Conservation (phyloP, 768 basidiomycete species). For the Amanita inopinata region DNA sequence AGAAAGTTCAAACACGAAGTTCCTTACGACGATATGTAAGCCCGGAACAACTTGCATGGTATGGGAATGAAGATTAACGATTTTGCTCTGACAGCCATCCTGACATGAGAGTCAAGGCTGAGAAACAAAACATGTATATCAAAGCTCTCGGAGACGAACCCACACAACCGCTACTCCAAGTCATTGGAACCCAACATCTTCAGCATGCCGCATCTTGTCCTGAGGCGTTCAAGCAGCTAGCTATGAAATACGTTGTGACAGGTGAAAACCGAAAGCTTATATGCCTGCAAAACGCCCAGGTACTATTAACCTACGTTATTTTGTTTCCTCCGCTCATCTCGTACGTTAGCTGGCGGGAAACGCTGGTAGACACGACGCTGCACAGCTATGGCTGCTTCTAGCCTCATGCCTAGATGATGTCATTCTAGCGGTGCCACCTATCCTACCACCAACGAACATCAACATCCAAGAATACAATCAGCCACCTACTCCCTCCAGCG, state of each 20-base stretch:
- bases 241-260: conserved; percentile 49
- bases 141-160: conserved; percentile 56
- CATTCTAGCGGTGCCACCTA: conserved; percentile 25
- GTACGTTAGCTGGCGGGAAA: conserved; percentile 43
- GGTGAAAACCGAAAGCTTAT: conserved; percentile 34
- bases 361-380: conserved; percentile 43
- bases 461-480: neutral
- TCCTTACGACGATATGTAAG: conserved; percentile 77
- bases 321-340: neutral
- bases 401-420: conserved; percentile 45
- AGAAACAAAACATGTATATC: conserved; percentile 24
- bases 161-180: conserved; percentile 43
- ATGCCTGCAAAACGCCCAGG: conserved; percentile 55
- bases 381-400: conserved; percentile 62
- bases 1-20: conserved; percentile 44
- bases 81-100: conserved; percentile 31
- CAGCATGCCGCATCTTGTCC: conserved; percentile 28
- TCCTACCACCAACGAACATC: conserved; percentile 14
- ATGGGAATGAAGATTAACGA: conserved; percentile 22
- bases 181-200: conserved; percentile 40
- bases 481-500: conserved; percentile 3
- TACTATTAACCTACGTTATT: conserved; percentile 12
- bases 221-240: conserved; percentile 48
- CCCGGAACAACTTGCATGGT: conserved; percentile 28
- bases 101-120: conserved; percentile 21